phyloP scores from a whole-genome alignment of 73 alveolate species.

The Stentor coeruleus region DNA sequence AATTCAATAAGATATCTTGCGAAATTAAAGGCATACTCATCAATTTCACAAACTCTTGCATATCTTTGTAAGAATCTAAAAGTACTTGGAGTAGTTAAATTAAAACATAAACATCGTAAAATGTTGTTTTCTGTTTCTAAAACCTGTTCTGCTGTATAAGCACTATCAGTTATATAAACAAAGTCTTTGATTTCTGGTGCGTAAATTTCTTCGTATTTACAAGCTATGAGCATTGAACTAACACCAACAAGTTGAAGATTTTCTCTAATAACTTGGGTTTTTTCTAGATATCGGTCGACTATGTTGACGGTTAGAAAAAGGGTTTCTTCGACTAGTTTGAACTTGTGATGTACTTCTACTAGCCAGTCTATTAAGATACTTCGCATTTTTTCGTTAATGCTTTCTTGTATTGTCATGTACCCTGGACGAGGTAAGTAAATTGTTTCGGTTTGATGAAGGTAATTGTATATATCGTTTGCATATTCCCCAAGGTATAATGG shows the following conservation, averaged over 20 bases:
- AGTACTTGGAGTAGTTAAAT: slow-evolving; percentile 58
- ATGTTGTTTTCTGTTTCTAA: slow-evolving; percentile 59
- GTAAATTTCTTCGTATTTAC: slow-evolving; percentile 82
- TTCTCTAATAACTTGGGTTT: slow-evolving; percentile 41
- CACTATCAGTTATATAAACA: slow-evolving; percentile 59
- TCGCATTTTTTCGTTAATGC: slow-evolving; percentile 60
- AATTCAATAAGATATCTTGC: slow-evolving; percentile 78
- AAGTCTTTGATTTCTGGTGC: slow-evolving; percentile 79
- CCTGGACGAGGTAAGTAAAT: slow-evolving; percentile 18
- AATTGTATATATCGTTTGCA: slow-evolving; percentile 32
- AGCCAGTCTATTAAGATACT: slow-evolving; percentile 85
- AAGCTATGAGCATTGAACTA: slow-evolving; percentile 64
- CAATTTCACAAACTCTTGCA: background rate
- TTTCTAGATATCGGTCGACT: slow-evolving; percentile 81
- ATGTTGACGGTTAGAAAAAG: slow-evolving; percentile 75
- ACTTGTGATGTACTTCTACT: slow-evolving; percentile 81
- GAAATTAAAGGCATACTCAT: slow-evolving; percentile 26
- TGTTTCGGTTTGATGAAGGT: slow-evolving; percentile 44
- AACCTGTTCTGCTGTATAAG: slow-evolving; percentile 61
- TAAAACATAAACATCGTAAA: slow-evolving; percentile 53
- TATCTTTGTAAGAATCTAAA: slow-evolving; percentile 52
- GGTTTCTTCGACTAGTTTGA: slow-evolving; percentile 90
- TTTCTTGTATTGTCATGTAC: slow-evolving; percentile 27
- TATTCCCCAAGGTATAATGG: too few relatives aligned
- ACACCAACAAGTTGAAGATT: slow-evolving; percentile 75